Base-by-base conservation (phyloP, 2,329 filamentous ascomycete genomes). In the Fusarium keratoplasticum region DNA sequence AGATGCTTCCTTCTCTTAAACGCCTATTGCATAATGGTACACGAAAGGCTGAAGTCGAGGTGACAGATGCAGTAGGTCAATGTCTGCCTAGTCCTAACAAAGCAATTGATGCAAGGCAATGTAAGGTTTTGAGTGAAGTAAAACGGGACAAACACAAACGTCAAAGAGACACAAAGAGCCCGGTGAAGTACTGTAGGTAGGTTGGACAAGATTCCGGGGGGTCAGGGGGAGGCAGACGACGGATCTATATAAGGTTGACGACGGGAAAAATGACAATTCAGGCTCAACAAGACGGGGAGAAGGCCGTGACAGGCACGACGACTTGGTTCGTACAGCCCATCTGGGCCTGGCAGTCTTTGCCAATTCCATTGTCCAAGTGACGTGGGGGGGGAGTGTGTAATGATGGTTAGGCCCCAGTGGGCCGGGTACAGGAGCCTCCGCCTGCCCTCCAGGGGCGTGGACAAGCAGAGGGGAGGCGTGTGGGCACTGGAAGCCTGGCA, bases 211-310 rank as follows among this genome's bases (percentile, higher is more conserved):
- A 67, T 58, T 64, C 63, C 16, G 25, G 47, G 64, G 69, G 44
- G 66, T 55, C 47, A 68, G 50, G 64, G 44, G 72, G 72, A 69
- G 59, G 67, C 64, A 69, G 42, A 54, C 57, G 58, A 59, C 67
- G 69, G 68, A 73, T 69, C 72, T 79, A 78, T 79, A 79, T 79
- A 79, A 77, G 74, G 69, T 68, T 72, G 63, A 77, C 67, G 67
- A 72, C 72, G 69, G 71, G 65, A 67, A 67, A 78, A 75, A 71
- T 71, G 72, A 75, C 69, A 64, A 69, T 78, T 73, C 76, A 77
- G 77, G 71, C 75, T 70, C 67, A 64, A 67, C 63, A 52, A 66
- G 57, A 76, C 77, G 77, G 77, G 75, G 73, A 79, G 77, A 79
- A 79, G 60, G 71, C 77, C 77, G 77, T 72, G 66, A 57, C 59